These are phyloP conservation scores for Pestalotiopsis fici DNA, from an alignment of 2,329 filamentous ascomycete genomes.

Conservation along the genomic window DNA sequence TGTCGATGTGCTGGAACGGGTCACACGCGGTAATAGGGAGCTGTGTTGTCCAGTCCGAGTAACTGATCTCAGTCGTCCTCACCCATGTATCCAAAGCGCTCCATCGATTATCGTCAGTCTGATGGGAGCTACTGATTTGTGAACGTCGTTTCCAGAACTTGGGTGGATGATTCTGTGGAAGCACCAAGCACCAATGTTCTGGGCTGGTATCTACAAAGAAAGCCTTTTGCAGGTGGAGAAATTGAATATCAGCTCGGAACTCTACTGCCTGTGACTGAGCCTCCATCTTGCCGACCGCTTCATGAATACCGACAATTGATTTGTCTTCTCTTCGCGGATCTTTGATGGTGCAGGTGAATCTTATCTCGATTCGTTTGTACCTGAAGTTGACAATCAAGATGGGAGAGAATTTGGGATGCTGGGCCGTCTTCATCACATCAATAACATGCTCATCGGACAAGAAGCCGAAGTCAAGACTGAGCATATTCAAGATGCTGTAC, in stretches of 20 bases:
- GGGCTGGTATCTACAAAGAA: conserved; percentile 35
- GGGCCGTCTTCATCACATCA: conserved; percentile 56
- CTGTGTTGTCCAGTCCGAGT: conserved; percentile 29
- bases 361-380: conserved; percentile 38
- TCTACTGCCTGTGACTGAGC: conserved; percentile 14
- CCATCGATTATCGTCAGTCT: conserved; percentile 36
- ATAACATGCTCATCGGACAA: conserved; percentile 55
- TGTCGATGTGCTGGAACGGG: conserved; percentile 43
- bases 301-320: conserved; percentile 10
- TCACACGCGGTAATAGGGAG: conserved; percentile 40
- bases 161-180: conserved; percentile 51
- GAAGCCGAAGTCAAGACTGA: conserved; percentile 62
- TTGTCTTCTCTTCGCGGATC: conserved; percentile 21
- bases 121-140: conserved; percentile 33
- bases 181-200: conserved; percentile 38
- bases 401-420: conserved; percentile 21
- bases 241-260: conserved; percentile 45
- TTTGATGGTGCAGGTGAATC: conserved; percentile 33
- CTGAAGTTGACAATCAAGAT: conserved; percentile 40
- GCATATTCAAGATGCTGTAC: conserved; percentile 41
- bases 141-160: conserved; percentile 43
- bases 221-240: conserved; percentile 47
- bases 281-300: conserved; percentile 12
- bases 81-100: conserved; percentile 45
- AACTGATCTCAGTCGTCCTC: conserved; percentile 47